Percentiles rank a stretch among this genome's conserved stretches.
Evolutionary conservation across 345 rosid genomes (phyloP).

Genomic region (Pistacia integerrima): DNA sequence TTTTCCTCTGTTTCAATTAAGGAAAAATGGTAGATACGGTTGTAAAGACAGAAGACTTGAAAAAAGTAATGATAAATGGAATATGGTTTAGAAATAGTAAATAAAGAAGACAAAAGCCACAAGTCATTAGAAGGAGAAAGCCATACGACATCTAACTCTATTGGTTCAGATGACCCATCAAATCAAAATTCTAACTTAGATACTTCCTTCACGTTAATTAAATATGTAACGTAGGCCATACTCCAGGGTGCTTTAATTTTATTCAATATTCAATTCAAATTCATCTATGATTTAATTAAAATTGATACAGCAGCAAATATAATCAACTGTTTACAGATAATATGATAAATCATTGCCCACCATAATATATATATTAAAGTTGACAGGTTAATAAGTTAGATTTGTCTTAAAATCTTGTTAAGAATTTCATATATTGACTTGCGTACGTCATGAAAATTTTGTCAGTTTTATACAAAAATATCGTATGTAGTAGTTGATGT

Average conservation of each 20-base stretch:
- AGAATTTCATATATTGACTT: not conserved
- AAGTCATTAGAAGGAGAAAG: slow-evolving; percentile 31
- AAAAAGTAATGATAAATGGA: slow-evolving; percentile 8
- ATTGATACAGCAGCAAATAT: too few relatives aligned
- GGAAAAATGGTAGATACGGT: not conserved
- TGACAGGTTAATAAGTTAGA: not conserved
- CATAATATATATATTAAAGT: too few relatives aligned
- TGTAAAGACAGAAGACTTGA: slow-evolving; percentile 12
- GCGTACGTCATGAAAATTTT: too few relatives aligned
- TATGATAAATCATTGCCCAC: too few relatives aligned
- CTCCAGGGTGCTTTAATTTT: not conserved
- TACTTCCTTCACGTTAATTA: slow-evolving; percentile 6
- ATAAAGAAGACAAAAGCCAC: slow-evolving; percentile 26
- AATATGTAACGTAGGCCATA: not conserved
- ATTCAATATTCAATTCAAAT: not conserved
- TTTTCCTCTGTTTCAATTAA: not conserved
- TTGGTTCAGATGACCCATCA: slow-evolving; percentile 16
- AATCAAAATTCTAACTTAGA: not conserved
- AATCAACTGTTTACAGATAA: too few relatives aligned
- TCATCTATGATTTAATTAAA: too few relatives aligned
- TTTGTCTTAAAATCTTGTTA: too few relatives aligned
- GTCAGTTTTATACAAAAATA: too few relatives aligned
- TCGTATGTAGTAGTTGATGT: too few relatives aligned
- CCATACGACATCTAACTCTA: slow-evolving; percentile 31
- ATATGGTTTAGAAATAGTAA: slow-evolving; percentile 12